Conservation (phyloP, 345 rosid genomes). For the Stellera chamaejasme region DNA sequence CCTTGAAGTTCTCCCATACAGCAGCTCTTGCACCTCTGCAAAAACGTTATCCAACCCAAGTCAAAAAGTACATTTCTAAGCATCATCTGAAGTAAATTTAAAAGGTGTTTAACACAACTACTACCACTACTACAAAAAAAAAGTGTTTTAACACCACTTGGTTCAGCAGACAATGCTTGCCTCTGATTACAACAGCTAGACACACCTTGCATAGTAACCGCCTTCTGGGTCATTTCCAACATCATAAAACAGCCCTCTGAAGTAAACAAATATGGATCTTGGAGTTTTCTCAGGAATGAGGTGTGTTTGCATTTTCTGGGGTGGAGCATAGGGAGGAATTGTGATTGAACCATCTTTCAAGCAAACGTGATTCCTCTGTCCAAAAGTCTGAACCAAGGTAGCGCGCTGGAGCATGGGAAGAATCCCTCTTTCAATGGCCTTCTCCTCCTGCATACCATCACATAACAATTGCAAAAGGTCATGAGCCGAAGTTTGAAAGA, state of each 20-base stretch:
- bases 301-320: constrained; percentile 93
- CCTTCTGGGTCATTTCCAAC: constrained; percentile 98
- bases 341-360: constrained; percentile 91
- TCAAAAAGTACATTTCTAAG: not conserved
- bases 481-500: too few relatives aligned
- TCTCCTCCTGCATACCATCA: constrained; percentile 62
- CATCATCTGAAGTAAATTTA: not conserved
- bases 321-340: constrained; percentile 98
- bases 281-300: constrained; percentile 80
- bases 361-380: constrained; percentile 95
- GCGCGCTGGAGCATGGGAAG: constrained; percentile 87
- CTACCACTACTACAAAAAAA: too few relatives aligned
- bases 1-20: constrained; percentile 99
- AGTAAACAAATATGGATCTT: constrained; percentile 90
- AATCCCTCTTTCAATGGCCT: constrained; percentile 94
- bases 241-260: constrained; percentile 94
- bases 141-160: not conserved
- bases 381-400: constrained; percentile 95
- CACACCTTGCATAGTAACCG: constrained; percentile 96
- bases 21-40: constrained; percentile 97
- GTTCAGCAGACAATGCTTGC: not conserved
- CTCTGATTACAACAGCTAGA: constrained; percentile 2
- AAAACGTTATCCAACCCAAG: constrained; percentile 7
- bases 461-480: not conserved
- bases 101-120: not conserved